A percentile compares a stretch with the other conserved stretches of the same genome.
phyloP scores from a whole-genome alignment of 164 flowering plant species.

The Cinnamomum micranthum region DNA sequence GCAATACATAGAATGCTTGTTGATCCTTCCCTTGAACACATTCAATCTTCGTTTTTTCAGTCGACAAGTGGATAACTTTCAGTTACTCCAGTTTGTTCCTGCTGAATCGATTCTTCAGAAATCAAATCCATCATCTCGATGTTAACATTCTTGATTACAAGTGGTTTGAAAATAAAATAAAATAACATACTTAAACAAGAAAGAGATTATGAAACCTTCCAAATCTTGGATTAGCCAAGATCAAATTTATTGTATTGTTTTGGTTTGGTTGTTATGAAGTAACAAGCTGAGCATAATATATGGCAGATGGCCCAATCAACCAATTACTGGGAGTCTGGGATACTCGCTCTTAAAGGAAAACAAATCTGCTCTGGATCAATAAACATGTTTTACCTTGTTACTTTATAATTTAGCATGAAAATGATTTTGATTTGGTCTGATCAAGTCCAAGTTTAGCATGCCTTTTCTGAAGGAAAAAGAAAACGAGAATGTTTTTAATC shows the following conservation, averaged over 20 bases:
- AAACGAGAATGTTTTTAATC: background rate
- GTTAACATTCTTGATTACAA: too few relatives aligned
- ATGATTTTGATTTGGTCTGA: background rate
- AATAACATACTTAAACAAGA: background rate
- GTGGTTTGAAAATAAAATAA: too few relatives aligned
- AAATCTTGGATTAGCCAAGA: background rate
- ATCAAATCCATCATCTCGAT: too few relatives aligned
- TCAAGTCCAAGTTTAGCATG: too few relatives aligned
- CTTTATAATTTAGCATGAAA: background rate
- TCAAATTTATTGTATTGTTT: background rate
- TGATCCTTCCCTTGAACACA: too few relatives aligned
- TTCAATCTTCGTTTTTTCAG: too few relatives aligned
- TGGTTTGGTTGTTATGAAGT: background rate
- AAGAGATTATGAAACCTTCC: background rate
- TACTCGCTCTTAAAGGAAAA: background rate
- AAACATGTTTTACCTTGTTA: background rate
- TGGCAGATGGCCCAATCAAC: background rate
- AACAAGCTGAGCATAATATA: background rate
- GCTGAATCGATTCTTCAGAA: too few relatives aligned
- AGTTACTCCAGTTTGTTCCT: too few relatives aligned
- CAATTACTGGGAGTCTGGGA: background rate
- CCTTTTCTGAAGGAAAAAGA: too few relatives aligned
- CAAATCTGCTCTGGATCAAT: background rate
- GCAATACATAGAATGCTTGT: too few relatives aligned
- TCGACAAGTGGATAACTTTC: too few relatives aligned